Evolutionary conservation across 2,329 filamentous ascomycete species (phyloP), one percentile per base, ranked within the genome.

Genomic region (Cercospora sp.): DNA sequence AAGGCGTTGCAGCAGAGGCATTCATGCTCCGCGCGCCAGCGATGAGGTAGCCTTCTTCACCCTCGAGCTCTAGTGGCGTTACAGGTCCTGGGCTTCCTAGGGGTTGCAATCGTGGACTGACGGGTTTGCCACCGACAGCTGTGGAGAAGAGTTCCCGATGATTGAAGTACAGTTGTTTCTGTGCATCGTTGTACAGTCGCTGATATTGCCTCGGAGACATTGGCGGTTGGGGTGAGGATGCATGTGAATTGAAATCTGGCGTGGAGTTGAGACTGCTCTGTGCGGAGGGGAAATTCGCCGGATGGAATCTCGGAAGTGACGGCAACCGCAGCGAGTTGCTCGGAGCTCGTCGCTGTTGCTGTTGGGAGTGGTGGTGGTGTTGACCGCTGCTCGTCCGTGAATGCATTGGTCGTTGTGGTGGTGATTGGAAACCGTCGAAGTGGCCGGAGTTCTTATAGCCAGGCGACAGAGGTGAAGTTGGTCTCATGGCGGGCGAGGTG

Each of bases 271-370:
- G 72, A 40, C 79, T 81, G 60, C 73, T 77, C 61, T 77, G 73
- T 18, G 71, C 66, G 3, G 75, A 77, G 9, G 82, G 80, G 73
- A 82, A 85, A 75, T 85, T 85, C 69, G 84, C 83, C 6, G 84
- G 84, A 68, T 86, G 84, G 78, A 84, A 85, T 67, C 82, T 80
- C 55, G 84, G 84, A 48, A 86, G 78, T 1, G 80, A 81, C n/a
- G 83, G 82, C 13, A 85, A 76, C 65, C 81, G 81, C 40, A 85
- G 76, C 28, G 79, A 78, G 60, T 76, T 78, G 60, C 77, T 76
- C 51, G 58, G 45, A 4, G 69, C 67, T 12, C 76, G 75, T 55
- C 78, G 78, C 13, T 78, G 77, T 40, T 64, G 62, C 10, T 64
- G 61, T 18, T 45, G 36, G 8, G 55, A 16, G 20, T 58, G 61